These are phyloP conservation scores for Irpex sp. DNA, from an alignment of 1,284 basidiomycete genomes.

Conservation along the genomic window DNA sequence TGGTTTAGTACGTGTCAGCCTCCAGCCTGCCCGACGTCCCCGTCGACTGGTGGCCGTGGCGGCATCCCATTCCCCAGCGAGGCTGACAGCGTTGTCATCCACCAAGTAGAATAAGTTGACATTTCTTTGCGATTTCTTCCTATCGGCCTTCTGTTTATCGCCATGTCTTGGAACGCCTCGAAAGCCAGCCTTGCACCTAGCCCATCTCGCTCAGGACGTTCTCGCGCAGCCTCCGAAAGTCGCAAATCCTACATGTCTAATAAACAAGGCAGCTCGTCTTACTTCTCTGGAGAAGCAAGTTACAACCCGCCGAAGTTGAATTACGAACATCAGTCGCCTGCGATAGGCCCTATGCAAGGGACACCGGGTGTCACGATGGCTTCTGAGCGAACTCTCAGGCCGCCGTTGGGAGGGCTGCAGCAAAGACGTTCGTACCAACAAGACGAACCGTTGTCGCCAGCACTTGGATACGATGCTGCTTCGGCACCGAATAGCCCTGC, in stretches of 20 bases:
- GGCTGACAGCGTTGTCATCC: neutral
- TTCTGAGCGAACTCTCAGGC: neutral
- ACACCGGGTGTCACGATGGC: neutral
- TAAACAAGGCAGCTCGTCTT: neutral
- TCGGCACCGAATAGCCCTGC: neutral
- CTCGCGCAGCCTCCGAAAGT: neutral
- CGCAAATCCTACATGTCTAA: neutral
- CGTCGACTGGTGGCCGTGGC: neutral
- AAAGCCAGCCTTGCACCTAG: neutral
- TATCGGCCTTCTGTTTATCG: neutral
- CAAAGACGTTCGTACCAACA: neutral
- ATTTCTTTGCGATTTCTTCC: neutral
- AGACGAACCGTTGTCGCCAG: neutral
- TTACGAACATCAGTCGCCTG: neutral
- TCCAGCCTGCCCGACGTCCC: neutral
- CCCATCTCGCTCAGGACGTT: too few species aligned
- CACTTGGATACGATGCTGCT: neutral
- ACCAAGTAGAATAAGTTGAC: neutral
- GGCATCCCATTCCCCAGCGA: neutral
- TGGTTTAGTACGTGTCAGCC: neutral
- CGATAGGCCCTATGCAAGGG: neutral
- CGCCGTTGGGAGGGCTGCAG: neutral
- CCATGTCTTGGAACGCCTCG: neutral
- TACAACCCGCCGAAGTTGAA: neutral
- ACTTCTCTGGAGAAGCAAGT: neutral